phyloP scores from a whole-genome alignment of 2,329 filamentous ascomycete genomes.

The Aspergillus arachidicola region DNA sequence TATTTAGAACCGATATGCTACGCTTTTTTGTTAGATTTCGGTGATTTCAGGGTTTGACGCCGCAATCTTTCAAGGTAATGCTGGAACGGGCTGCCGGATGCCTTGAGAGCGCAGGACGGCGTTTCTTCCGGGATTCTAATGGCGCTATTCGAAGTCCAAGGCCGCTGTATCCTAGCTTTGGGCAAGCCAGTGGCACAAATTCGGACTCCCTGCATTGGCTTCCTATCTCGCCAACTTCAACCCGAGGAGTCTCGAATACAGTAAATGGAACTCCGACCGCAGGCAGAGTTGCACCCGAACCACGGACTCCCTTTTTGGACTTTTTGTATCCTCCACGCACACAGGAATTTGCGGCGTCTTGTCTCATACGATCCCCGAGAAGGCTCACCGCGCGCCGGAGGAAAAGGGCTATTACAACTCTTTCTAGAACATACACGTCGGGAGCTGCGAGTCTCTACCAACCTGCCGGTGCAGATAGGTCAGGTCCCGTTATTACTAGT shows the following conservation, averaged over 20 bases:
- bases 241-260: slow-evolving; percentile 21
- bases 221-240: slow-evolving; percentile 30
- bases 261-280: slow-evolving; percentile 13
- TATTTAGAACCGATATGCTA: slow-evolving; percentile 30
- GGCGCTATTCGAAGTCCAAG: slow-evolving; percentile 40
- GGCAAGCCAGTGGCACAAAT: slow-evolving; percentile 34
- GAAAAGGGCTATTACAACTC: slow-evolving; percentile 24
- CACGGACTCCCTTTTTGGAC: slow-evolving; percentile 35
- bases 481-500: slow-evolving; percentile 9
- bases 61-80: slow-evolving; percentile 47
- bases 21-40: slow-evolving; percentile 21
- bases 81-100: slow-evolving; percentile 55
- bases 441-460: slow-evolving; percentile 20
- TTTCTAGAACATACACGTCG: slow-evolving; percentile 32
- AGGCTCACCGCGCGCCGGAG: slow-evolving; percentile 29
- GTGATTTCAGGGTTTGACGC: slow-evolving; percentile 31
- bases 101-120: slow-evolving; percentile 53
- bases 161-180: slow-evolving; percentile 39
- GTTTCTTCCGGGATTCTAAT: slow-evolving; percentile 46
- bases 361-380: slow-evolving; percentile 27
- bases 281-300: slow-evolving; percentile 20
- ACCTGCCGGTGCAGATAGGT: slow-evolving; percentile 7
- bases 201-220: slow-evolving; percentile 38
- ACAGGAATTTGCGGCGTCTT: slow-evolving; percentile 25
- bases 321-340: slow-evolving; percentile 43